Evolutionary conservation across 805 yeast genomes (phyloP).

Genomic region (Candida sphagnicola): DNA sequence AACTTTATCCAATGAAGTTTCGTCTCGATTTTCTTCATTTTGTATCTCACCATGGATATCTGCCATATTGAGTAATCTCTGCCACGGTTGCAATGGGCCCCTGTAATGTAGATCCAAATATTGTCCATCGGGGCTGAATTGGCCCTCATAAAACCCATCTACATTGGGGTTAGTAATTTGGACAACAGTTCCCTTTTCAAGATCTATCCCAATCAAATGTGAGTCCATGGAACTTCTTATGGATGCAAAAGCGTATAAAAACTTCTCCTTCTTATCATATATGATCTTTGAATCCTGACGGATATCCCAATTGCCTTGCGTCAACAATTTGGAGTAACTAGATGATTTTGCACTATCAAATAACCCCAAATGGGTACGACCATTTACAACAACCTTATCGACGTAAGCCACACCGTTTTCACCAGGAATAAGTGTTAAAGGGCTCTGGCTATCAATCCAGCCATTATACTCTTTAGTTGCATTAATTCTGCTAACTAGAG

Average conservation of each 20-base stretch:
- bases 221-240: slow-evolving; percentile 75
- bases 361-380: slow-evolving; percentile 71
- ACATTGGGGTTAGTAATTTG: slow-evolving; percentile 46
- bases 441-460: slow-evolving; percentile 52
- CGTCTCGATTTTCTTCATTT: slow-evolving; percentile 7
- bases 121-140: slow-evolving; percentile 73
- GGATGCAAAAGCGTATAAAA: slow-evolving; percentile 63
- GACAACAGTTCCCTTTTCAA: slow-evolving; percentile 31
- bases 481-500: slow-evolving; percentile 30
- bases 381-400: slow-evolving; percentile 59
- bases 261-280: slow-evolving; percentile 40
- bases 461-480: slow-evolving; percentile 45
- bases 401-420: slow-evolving; percentile 47
- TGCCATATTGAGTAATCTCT: slow-evolving; percentile 52
- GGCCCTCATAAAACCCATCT: slow-evolving; percentile 61
- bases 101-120: slow-evolving; percentile 59
- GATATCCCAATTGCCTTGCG: slow-evolving; percentile 82
- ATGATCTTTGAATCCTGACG: slow-evolving; percentile 57
- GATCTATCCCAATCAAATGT: slow-evolving; percentile 65
- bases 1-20: slow-evolving; percentile 8
- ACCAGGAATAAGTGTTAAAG: slow-evolving; percentile 13
- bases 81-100: slow-evolving; percentile 82
- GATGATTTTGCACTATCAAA: slow-evolving; percentile 56
- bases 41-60: slow-evolving; percentile 14
- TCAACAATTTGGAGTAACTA: slow-evolving; percentile 42